phyloP scores from a whole-genome alignment of 2,329 filamentous ascomycete species.

The Fusarium tuaranense region DNA sequence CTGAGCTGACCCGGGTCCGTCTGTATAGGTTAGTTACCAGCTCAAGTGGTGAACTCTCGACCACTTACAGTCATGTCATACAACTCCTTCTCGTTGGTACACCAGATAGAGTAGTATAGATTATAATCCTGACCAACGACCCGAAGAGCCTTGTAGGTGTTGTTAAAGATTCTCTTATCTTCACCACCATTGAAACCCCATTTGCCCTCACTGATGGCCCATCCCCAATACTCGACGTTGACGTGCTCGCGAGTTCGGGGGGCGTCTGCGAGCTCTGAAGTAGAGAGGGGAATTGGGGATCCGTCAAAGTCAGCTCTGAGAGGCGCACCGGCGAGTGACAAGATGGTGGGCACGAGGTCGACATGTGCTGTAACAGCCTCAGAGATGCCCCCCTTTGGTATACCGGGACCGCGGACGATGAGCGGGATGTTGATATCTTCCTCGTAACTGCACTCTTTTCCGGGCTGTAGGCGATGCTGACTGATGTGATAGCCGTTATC shows the following conservation, averaged over 20 bases:
- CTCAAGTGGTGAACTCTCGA: neutral
- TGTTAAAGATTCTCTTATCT: constrained; percentile 45
- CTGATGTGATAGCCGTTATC: constrained; percentile 67
- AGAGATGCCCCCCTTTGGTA: constrained; percentile 52
- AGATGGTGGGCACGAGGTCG: constrained; percentile 67
- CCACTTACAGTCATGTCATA: constrained; percentile 63
- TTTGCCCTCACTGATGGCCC: constrained; percentile 46
- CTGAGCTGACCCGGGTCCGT: constrained; percentile 61
- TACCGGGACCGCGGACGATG: constrained; percentile 61
- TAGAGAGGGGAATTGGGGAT: constrained; percentile 55
- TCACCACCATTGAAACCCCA: constrained; percentile 19
- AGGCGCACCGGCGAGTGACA: constrained; percentile 49
- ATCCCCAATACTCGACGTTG: constrained; percentile 59
- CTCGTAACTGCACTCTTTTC: constrained; percentile 64
- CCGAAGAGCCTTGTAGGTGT: constrained; percentile 67
- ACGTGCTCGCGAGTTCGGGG: neutral
- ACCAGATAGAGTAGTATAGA: constrained; percentile 69
- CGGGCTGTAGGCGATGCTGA: constrained; percentile 63
- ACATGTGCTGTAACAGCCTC: constrained; percentile 62
- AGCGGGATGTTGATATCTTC: constrained; percentile 65
- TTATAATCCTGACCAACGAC: constrained; percentile 60
- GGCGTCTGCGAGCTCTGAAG: neutral
- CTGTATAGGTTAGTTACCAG: constrained; percentile 41
- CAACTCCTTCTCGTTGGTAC: constrained; percentile 60
- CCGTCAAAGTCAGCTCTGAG: constrained; percentile 63